phyloP scores from a whole-genome alignment of 2,329 filamentous ascomycete species.

The Pseudogymnoascus sp. region DNA sequence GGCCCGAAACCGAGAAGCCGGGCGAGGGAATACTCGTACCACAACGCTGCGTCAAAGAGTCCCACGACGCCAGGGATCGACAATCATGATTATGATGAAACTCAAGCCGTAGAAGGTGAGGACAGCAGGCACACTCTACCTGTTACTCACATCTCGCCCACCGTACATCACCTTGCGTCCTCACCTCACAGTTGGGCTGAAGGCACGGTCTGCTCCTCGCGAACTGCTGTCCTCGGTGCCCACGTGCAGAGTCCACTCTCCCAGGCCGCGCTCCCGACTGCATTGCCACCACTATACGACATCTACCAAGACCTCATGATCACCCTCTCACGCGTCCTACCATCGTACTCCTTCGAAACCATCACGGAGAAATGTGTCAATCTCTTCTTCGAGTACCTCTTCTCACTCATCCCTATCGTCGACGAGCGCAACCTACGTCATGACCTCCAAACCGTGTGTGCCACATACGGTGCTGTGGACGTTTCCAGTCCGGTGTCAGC shows the following conservation, averaged over 20 bases:
- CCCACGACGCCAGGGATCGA: background rate
- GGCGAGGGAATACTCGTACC: background rate
- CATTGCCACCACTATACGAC: constrained; percentile 13
- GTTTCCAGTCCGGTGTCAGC: background rate
- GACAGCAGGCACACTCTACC: background rate
- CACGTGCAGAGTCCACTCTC: background rate
- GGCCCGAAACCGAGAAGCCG: background rate
- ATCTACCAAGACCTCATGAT: constrained; percentile 17
- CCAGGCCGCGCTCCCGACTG: background rate
- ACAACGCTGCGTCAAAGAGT: background rate
- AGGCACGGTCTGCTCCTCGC: background rate
- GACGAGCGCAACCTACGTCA: constrained; percentile 34
- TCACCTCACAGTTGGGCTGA: background rate
- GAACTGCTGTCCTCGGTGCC: background rate
- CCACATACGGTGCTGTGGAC: background rate
- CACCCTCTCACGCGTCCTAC: constrained; percentile 6
- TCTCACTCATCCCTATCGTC: constrained; percentile 34
- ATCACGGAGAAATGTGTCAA: constrained; percentile 27
- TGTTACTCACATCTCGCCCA: background rate
- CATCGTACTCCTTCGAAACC: constrained; percentile 11
- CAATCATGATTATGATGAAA: background rate
- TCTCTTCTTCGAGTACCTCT: constrained; percentile 36
- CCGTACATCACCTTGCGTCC: background rate
- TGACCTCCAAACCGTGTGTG: constrained; percentile 28
- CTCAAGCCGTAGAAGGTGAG: background rate